phyloP scores from a whole-genome alignment of 805 yeast genomes.

The Monosporozyma yasuniensis region DNA sequence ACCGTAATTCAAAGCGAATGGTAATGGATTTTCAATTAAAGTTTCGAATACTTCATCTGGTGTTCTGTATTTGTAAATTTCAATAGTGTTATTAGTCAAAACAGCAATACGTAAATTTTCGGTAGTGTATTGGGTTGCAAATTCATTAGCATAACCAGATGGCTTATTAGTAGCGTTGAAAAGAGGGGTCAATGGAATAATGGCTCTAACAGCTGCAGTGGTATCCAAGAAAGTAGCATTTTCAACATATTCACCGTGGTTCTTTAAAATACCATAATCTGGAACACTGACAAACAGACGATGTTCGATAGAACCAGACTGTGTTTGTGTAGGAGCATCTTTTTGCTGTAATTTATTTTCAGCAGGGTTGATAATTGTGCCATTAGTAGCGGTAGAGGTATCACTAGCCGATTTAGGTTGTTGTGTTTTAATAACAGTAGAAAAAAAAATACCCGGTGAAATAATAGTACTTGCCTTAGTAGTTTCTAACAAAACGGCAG shows the following conservation, averaged over 20 bases:
- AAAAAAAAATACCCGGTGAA: slow-evolving; percentile 81
- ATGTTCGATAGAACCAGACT: slow-evolving; percentile 17
- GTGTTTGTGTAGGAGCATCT: neutral
- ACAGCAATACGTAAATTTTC: slow-evolving; percentile 68
- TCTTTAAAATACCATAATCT: slow-evolving; percentile 77
- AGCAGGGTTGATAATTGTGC: neutral
- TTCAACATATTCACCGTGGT: slow-evolving; percentile 62
- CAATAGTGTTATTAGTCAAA: slow-evolving; percentile 70
- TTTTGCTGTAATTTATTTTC: neutral
- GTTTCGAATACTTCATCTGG: slow-evolving; percentile 72
- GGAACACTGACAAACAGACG: slow-evolving; percentile 67
- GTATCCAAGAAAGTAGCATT: slow-evolving; percentile 68
- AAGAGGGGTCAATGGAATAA: slow-evolving; percentile 59
- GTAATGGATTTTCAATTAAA: slow-evolving; percentile 57
- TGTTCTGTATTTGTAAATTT: slow-evolving; percentile 65
- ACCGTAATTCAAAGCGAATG: slow-evolving; percentile 73
- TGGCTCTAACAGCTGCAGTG: slow-evolving; percentile 57
- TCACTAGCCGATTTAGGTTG: slow-evolving; percentile 20
- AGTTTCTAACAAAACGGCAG: slow-evolving; percentile 46
- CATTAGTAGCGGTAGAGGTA: slow-evolving; percentile 7
- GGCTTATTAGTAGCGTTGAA: slow-evolving; percentile 69
- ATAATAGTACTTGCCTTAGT: slow-evolving; percentile 52
- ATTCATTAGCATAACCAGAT: slow-evolving; percentile 73
- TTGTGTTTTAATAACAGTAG: slow-evolving; percentile 38
- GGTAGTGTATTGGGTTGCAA: slow-evolving; percentile 75